These are phyloP conservation scores for Barbatosphaeria neglecta DNA, from an alignment of 495 filamentous ascomycete genomes.

Conservation along the genomic window DNA sequence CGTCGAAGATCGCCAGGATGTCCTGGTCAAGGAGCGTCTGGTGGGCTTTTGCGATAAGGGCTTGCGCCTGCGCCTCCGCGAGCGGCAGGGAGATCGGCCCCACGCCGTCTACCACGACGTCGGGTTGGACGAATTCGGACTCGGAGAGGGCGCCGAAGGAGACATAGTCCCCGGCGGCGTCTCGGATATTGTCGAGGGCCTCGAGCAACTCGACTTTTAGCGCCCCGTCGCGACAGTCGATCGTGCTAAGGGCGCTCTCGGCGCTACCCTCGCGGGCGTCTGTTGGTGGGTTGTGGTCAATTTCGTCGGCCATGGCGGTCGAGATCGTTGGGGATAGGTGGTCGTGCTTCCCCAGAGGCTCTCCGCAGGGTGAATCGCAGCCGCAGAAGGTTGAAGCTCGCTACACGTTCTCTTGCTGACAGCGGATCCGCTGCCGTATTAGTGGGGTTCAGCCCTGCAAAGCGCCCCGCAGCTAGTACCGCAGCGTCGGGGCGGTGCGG, in stretches of 20 bases:
- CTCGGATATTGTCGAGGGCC: conserved; percentile 1
- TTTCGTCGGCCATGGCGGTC: no score
- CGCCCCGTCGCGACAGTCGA: not conserved
- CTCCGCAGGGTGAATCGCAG: no score
- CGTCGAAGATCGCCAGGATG: conserved; percentile 34
- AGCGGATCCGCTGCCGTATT: no score
- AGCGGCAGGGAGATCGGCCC: conserved; percentile 32
- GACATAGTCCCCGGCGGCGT: conserved; percentile 4
- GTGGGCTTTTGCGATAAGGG: conserved; percentile 26
- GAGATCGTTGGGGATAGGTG: no score
- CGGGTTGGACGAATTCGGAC: conserved; percentile 9
- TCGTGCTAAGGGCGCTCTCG: not conserved
- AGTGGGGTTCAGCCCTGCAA: no score
- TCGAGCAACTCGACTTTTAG: conserved; percentile 1
- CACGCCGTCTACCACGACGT: conserved; percentile 25
- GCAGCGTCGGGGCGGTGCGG: no score
- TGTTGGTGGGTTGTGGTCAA: no score
- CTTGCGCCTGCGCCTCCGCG: conserved; percentile 23
- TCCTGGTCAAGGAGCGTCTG: conserved; percentile 36
- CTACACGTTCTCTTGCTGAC: no score
- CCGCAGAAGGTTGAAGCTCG: no score
- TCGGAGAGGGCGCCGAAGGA: not conserved
- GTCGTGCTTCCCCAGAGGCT: no score
- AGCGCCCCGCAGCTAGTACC: no score
- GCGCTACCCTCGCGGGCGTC: not conserved